A percentile compares a stretch with the other conserved stretches of the same genome.
These are phyloP conservation scores for Anaeramoeba flamelloides DNA, from an alignment of 78 protist species.

Conservation along the genomic window DNA sequence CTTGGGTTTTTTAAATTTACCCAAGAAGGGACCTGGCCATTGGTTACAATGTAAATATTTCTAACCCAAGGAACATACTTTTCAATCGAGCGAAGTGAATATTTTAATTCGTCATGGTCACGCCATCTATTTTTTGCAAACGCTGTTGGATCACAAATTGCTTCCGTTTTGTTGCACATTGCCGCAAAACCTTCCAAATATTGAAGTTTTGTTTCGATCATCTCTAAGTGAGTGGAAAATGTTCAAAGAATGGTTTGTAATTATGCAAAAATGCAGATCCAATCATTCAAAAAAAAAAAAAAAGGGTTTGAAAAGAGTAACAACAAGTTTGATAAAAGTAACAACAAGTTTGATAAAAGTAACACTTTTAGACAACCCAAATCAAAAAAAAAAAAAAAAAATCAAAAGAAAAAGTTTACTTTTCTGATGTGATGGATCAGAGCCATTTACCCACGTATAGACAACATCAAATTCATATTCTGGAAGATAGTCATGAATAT, in stretches of 20 bases:
- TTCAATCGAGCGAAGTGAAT: constrained; percentile 73
- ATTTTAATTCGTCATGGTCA: constrained; percentile 75
- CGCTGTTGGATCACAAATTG: not conserved
- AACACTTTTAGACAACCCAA: too few relatives aligned
- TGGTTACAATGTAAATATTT: constrained; percentile 68
- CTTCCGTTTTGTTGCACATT: too few relatives aligned
- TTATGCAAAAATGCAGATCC: too few relatives aligned
- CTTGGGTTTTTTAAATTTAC: constrained; percentile 52
- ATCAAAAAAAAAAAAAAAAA: not conserved
- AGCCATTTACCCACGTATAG: constrained; percentile 93
- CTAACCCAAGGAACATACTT: constrained; percentile 75
- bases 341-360: too few relatives aligned
- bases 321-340: too few relatives aligned
- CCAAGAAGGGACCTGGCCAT: constrained; percentile 90
- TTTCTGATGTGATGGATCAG: constrained; percentile 44
- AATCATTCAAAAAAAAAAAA: too few relatives aligned
- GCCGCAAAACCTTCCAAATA: too few relatives aligned
- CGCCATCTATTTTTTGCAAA: not conserved
- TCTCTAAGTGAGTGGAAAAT: too few relatives aligned
- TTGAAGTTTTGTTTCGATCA: too few relatives aligned
- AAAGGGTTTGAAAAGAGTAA: too few relatives aligned
- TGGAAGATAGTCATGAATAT: too few relatives aligned
- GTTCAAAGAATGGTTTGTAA: too few relatives aligned
- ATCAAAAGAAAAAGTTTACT: not conserved
- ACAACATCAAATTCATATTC: constrained; percentile 84